These are phyloP conservation scores for Calcarisporium arbuscula DNA, from an alignment of 2,329 filamentous ascomycete genomes.

Conservation along the genomic window DNA sequence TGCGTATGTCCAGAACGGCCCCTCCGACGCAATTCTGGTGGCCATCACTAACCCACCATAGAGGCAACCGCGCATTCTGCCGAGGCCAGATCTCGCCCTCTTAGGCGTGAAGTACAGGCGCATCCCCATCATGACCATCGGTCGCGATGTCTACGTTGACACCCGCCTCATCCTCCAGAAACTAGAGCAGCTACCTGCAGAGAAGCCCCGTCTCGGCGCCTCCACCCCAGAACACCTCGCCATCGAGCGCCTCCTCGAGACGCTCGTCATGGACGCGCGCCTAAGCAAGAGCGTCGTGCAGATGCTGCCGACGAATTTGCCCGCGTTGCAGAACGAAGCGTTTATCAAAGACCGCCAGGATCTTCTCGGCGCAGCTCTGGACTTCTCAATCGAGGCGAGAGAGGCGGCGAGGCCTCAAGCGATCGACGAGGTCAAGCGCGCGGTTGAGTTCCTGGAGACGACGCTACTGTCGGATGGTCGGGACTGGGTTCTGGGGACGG, in stretches of 20 bases:
- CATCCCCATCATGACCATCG: slow-evolving; percentile 61
- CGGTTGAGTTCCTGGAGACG: slow-evolving; percentile 53
- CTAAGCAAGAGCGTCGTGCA: slow-evolving; percentile 46
- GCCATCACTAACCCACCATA: slow-evolving; percentile 20
- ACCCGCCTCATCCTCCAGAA: slow-evolving; percentile 60
- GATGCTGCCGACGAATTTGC: slow-evolving; percentile 48
- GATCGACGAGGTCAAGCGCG: slow-evolving; percentile 44
- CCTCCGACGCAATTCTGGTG: no score
- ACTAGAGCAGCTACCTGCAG: slow-evolving; percentile 50
- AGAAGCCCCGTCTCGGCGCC: slow-evolving; percentile 28
- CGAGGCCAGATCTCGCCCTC: slow-evolving; percentile 54
- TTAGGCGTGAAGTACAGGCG: slow-evolving; percentile 61
- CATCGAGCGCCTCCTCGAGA: slow-evolving; percentile 48
- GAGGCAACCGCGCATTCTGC: slow-evolving; percentile 59
- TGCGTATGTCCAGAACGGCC: slow-evolving; percentile 44
- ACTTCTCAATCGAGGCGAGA: slow-evolving; percentile 17
- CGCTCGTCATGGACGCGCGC: slow-evolving; percentile 47
- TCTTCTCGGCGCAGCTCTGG: slow-evolving; percentile 20
- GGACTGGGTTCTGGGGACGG: slow-evolving; percentile 51
- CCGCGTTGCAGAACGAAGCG: slow-evolving; percentile 45
- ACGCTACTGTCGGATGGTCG: slow-evolving; percentile 58
- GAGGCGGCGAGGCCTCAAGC: slow-evolving; percentile 41
- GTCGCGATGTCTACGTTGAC: slow-evolving; percentile 62
- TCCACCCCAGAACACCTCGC: slow-evolving; percentile 32
- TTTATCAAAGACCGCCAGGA: slow-evolving; percentile 52